A percentile compares a stretch with the other conserved stretches of the same genome.
These are phyloP conservation scores for Scytalidium lignicola DNA, from an alignment of 2,329 filamentous ascomycete genomes.

Conservation along the genomic window DNA sequence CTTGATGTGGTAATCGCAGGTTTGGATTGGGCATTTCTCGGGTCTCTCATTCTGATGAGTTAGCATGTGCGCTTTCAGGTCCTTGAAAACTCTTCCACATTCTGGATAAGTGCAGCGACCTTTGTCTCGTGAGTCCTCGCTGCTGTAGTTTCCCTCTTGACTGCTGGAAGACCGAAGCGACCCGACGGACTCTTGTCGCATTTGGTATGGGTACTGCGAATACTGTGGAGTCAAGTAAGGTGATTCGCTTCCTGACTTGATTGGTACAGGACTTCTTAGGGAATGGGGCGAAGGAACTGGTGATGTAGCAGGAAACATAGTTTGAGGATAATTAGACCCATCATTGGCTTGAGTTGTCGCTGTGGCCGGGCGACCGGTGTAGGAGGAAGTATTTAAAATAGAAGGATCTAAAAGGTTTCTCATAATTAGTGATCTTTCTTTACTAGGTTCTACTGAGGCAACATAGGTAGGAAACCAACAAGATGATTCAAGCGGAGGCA, in stretches of 20 bases:
- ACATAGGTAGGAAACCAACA: slow-evolving; percentile 42
- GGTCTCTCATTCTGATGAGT: slow-evolving; percentile 92
- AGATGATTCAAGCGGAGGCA: slow-evolving; percentile 45
- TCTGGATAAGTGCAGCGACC: slow-evolving; percentile 50
- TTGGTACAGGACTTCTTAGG: slow-evolving; percentile 16
- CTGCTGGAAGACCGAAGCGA: slow-evolving; percentile 25
- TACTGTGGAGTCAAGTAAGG: slow-evolving; percentile 24
- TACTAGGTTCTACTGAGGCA: slow-evolving; percentile 24
- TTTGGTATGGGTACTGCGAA: slow-evolving; percentile 23
- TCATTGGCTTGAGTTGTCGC: slow-evolving; percentile 19
- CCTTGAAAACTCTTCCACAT: slow-evolving; percentile 56
- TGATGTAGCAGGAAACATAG: slow-evolving; percentile 25
- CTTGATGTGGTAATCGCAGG: slow-evolving; percentile 90
- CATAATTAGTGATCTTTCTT: slow-evolving; percentile 17
- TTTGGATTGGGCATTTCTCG: slow-evolving; percentile 91
- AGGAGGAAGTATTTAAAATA: slow-evolving; percentile 25
- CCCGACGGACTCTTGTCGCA: slow-evolving; percentile 19
- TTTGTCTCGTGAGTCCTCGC: slow-evolving; percentile 27
- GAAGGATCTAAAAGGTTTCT: slow-evolving; percentile 23
- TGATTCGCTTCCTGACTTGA: slow-evolving; percentile 24
- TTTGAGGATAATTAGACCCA: slow-evolving; percentile 20
- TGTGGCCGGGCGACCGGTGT: slow-evolving; percentile 13
- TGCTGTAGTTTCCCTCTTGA: slow-evolving; percentile 25
- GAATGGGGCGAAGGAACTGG: slow-evolving; percentile 24
- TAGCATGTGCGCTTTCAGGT: slow-evolving; percentile 83